Evolutionary conservation across 495 filamentous ascomycete genomes (phyloP).

Genomic region (Rostrohypoxylon terebratum): DNA sequence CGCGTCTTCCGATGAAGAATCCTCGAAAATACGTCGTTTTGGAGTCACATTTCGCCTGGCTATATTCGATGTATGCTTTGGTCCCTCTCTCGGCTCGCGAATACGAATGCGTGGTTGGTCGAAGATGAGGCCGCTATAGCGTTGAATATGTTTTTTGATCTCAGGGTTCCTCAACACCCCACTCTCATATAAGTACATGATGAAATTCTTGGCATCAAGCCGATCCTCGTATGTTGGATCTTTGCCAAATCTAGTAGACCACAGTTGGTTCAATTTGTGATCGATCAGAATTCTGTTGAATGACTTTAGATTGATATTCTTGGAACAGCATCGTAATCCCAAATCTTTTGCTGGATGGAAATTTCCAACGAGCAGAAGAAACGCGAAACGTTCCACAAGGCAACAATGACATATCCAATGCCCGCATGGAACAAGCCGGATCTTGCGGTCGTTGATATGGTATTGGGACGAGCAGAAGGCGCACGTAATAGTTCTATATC

Average conservation of each 20-base stretch:
- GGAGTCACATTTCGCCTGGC: too few relatives aligned
- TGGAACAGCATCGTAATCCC: background rate
- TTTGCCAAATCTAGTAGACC: background rate
- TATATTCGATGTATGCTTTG: too few relatives aligned
- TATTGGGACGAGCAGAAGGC: background rate
- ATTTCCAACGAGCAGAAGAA: background rate
- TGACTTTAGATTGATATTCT: background rate
- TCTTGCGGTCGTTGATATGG: background rate
- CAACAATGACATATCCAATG: background rate
- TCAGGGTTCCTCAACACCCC: background rate
- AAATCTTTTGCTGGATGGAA: background rate
- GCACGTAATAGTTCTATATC: background rate
- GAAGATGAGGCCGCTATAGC: too few relatives aligned
- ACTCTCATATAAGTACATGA: background rate
- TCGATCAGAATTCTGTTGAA: background rate
- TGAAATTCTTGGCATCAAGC: background rate
- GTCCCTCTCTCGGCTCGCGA: too few relatives aligned
- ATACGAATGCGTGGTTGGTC: too few relatives aligned
- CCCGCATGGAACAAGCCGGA: background rate
- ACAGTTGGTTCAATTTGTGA: background rate
- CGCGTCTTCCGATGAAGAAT: too few relatives aligned
- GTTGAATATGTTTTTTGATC: background rate
- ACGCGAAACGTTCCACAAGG: background rate
- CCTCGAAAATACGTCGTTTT: too few relatives aligned
- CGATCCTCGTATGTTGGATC: background rate